Evolutionary conservation across 805 yeast genomes (phyloP).

Genomic region (Candida pini): DNA sequence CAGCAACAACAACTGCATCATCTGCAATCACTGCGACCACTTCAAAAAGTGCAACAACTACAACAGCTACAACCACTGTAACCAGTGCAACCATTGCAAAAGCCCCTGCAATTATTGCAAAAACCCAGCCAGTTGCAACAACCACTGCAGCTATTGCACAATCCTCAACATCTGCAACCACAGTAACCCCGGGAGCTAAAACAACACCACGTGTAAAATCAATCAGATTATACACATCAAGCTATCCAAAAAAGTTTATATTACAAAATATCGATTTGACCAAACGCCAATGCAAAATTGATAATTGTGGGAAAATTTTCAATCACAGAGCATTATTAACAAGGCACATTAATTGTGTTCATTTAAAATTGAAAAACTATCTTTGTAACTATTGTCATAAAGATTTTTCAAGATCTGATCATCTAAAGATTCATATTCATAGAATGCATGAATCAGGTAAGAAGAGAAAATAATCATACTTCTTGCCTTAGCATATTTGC

Average conservation of each 20-base stretch:
- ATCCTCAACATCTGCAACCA: too few relatives aligned
- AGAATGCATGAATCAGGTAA: slow-evolving; percentile 24
- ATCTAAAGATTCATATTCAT: slow-evolving; percentile 58
- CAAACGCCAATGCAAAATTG: slow-evolving; percentile 21
- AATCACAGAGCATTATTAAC: slow-evolving; percentile 62
- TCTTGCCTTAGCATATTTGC: neutral
- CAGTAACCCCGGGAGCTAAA: neutral
- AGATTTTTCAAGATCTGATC: slow-evolving; percentile 62
- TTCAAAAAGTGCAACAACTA: neutral
- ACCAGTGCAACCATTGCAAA: too few relatives aligned
- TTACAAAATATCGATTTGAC: too few relatives aligned
- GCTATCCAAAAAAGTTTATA: too few relatives aligned
- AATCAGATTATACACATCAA: too few relatives aligned
- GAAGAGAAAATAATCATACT: neutral
- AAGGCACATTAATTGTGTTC: slow-evolving; percentile 63
- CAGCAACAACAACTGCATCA: neutral
- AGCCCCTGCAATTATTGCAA: neutral
- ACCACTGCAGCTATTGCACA: neutral
- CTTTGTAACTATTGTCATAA: slow-evolving; percentile 53
- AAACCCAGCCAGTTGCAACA: neutral
- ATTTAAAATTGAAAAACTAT: slow-evolving; percentile 45
- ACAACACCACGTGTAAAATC: neutral
- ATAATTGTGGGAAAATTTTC: slow-evolving; percentile 38
- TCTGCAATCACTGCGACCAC: neutral
- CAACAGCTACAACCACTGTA: neutral